Conservation (phyloP, 768 basidiomycete species). For the Mycena amicta region DNA sequence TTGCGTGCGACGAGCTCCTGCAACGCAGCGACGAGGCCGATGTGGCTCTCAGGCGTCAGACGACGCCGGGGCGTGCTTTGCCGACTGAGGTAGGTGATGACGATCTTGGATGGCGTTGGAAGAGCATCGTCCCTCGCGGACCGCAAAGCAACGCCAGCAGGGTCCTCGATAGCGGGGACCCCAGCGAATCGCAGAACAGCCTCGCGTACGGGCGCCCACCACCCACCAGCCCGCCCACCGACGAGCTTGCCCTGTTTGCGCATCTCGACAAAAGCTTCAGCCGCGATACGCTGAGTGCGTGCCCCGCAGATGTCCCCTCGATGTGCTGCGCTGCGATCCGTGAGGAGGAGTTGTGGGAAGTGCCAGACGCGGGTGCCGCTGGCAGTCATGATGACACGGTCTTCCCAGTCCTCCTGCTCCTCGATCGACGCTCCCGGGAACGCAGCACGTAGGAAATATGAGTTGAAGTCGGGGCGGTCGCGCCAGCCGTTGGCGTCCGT, state of each 20-base stretch:
- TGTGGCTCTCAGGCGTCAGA: slow-evolving; percentile 57
- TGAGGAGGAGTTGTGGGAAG: slow-evolving; percentile 66
- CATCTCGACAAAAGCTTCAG: slow-evolving; percentile 64
- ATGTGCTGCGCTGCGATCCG: slow-evolving; percentile 77
- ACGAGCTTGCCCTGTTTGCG: slow-evolving; percentile 31
- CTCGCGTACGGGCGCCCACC: slow-evolving; percentile 76
- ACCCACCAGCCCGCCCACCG: slow-evolving; percentile 48
- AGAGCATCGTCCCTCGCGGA: slow-evolving; percentile 23
- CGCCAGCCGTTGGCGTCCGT: slow-evolving; percentile 63
- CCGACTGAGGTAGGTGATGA: slow-evolving; percentile 73
- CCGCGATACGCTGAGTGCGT: slow-evolving; percentile 68
- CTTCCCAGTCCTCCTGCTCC: slow-evolving; percentile 67
- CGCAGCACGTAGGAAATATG: slow-evolving; percentile 70
- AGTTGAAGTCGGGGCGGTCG: slow-evolving; percentile 73
- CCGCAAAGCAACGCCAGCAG: background rate
- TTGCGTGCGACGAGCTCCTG: slow-evolving; percentile 47
- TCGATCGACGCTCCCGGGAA: slow-evolving; percentile 75
- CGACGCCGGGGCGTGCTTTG: slow-evolving; percentile 54
- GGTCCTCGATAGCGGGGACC: slow-evolving; percentile 30
- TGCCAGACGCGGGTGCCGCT: slow-evolving; percentile 55
- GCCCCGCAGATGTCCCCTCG: slow-evolving; percentile 63
- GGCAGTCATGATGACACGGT: slow-evolving; percentile 45
- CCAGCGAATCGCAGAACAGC: slow-evolving; percentile 71
- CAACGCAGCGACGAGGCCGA: slow-evolving; percentile 51
- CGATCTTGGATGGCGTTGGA: slow-evolving; percentile 49